Percentiles rank a stretch among this genome's conserved stretches.
These are phyloP conservation scores for Mallotus repandus DNA, from an alignment of 441 rosid species.

Conservation along the genomic window DNA sequence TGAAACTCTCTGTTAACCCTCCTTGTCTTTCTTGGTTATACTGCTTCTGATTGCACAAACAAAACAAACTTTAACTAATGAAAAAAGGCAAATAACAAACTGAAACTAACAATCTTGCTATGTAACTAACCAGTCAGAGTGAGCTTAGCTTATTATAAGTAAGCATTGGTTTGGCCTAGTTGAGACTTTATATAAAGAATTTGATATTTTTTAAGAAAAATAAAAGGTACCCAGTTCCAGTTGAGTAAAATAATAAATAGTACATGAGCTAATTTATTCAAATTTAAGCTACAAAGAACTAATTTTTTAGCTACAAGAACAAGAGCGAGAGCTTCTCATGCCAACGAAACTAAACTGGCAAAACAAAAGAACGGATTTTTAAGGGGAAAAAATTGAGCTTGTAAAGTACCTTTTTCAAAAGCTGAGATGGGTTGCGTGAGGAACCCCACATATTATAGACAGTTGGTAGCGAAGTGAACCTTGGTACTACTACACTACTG, in stretches of 20 bases:
- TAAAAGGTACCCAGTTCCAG: constrained; percentile 1
- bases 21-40: constrained; percentile 49
- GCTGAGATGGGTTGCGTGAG: constrained; percentile 39
- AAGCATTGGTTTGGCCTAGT: not conserved
- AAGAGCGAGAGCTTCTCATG: not conserved
- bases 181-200: not conserved
- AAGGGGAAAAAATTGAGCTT: not conserved
- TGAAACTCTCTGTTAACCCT: constrained; percentile 62
- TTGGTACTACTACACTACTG: no score
- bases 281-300: not conserved
- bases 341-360: not conserved
- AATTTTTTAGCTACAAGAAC: not conserved
- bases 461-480: not conserved
- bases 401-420: constrained; percentile 46
- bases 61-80: not conserved
- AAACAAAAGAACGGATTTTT: not conserved
- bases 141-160: not conserved
- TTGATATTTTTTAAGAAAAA: not conserved
- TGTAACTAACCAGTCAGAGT: not conserved
- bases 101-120: not conserved
- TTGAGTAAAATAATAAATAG: not conserved
- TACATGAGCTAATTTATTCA: no score
- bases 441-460: constrained; percentile 45
- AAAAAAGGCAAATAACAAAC: not conserved
- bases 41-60: constrained; percentile 27